phyloP scores from a whole-genome alignment of 768 basidiomycete genomes.

The Podaxis sp. region DNA sequence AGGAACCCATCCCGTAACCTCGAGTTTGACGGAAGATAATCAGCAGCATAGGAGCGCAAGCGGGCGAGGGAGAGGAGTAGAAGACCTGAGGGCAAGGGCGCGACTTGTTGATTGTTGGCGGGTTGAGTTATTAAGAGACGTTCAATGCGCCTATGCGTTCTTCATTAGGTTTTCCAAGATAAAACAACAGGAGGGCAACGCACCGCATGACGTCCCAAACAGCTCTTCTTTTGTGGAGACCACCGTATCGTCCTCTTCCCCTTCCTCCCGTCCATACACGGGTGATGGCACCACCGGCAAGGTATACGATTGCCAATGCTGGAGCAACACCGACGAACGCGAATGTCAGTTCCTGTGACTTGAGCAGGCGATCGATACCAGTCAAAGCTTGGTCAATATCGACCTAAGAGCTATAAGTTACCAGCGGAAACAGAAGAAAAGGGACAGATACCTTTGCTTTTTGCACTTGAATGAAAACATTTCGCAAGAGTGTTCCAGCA shows the following conservation, averaged over 20 bases:
- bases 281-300: conserved; percentile 52
- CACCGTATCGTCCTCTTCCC: conserved; percentile 57
- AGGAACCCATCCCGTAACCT: conserved; percentile 76
- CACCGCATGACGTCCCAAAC: conserved; percentile 76
- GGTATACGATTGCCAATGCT: conserved; percentile 77
- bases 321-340: conserved; percentile 97
- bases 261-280: conserved; percentile 50
- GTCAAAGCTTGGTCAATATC: conserved; percentile 88
- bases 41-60: conserved; percentile 64
- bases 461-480: conserved; percentile 89
- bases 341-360: conserved; percentile 93
- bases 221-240: conserved; percentile 48
- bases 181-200: conserved; percentile 5
- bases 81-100: conserved; percentile 69
- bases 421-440: background rate
- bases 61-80: conserved; percentile 70
- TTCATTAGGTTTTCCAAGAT: background rate
- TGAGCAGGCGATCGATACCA: conserved; percentile 92
- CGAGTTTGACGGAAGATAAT: conserved; percentile 54
- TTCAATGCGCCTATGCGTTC: conserved; percentile 58
- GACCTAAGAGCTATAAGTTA: conserved; percentile 47
- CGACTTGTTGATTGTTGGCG: conserved; percentile 23
- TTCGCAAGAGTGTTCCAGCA: conserved; percentile 77
- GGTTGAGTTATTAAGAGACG: conserved; percentile 48
- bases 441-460: conserved; percentile 75